Conservation (phyloP, 1,139 yeast genomes). For the Pichia sp. region DNA sequence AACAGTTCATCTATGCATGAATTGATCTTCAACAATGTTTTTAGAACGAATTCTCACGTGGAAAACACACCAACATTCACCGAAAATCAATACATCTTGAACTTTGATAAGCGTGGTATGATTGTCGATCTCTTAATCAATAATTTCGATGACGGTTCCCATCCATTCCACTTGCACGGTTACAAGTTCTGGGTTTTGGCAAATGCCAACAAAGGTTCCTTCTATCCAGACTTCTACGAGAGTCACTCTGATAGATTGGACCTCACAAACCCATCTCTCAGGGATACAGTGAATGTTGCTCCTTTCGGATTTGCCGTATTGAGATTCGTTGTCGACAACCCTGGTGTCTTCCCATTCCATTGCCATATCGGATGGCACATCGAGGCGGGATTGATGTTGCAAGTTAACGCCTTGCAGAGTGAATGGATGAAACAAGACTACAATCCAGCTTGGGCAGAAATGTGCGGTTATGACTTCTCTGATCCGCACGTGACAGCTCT, state of each 20-base stretch:
- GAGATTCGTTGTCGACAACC: conserved; percentile 73
- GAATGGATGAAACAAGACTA: conserved; percentile 10
- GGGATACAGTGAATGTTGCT: conserved; percentile 64
- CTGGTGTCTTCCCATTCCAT: conserved; percentile 92
- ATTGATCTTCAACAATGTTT: conserved; percentile 7
- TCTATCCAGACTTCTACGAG: conserved; percentile 37
- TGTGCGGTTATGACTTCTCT: conserved; percentile 14
- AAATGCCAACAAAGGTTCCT: conserved; percentile 24
- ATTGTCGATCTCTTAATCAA: conserved; percentile 57
- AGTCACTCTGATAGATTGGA: conserved; percentile 33
- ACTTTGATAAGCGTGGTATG: conserved; percentile 14
- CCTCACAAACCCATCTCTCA: conserved; percentile 42
- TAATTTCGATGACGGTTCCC: conserved; percentile 62
- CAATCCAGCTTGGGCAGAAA: conserved; percentile 9
- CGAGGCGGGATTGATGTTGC: conserved; percentile 58
- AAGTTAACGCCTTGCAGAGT: conserved; percentile 14
- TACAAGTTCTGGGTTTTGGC: conserved; percentile 40
- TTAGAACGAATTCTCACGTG: conserved; percentile 3
- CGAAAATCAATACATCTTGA: conserved; percentile 10
- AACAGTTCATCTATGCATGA: conserved; percentile 14
- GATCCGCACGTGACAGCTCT: conserved; percentile 2
- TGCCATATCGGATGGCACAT: conserved; percentile 95
- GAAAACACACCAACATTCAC: conserved; percentile 5
- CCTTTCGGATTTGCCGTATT: conserved; percentile 58
- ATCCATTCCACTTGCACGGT: conserved; percentile 74